Percentiles rank a stretch among this genome's conserved stretches.
These are phyloP conservation scores for Leccinellum albellum DNA, from an alignment of 768 basidiomycete species.

Conservation along the genomic window DNA sequence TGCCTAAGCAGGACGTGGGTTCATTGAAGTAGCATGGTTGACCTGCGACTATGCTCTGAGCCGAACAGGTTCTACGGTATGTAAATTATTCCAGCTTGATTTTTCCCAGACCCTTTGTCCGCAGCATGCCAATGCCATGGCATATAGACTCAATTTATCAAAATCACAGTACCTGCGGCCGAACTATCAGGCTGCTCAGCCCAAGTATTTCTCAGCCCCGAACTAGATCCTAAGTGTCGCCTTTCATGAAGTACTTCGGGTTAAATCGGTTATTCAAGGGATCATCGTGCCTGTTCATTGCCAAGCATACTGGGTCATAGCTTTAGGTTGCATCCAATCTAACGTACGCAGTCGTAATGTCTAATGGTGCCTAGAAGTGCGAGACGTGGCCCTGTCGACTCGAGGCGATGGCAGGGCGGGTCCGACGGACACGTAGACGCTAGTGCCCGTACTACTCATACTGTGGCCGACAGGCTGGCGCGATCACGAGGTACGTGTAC, in stretches of 20 bases:
- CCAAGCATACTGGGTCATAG: background rate
- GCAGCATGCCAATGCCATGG: background rate
- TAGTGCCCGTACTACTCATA: background rate
- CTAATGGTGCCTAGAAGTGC: background rate
- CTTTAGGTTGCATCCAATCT: background rate
- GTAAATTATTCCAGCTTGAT: background rate
- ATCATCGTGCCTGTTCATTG: background rate
- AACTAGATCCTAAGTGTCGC: background rate
- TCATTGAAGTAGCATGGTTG: background rate
- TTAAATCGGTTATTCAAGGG: background rate
- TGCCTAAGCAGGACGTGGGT: background rate
- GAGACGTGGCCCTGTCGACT: background rate
- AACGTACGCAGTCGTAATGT: background rate
- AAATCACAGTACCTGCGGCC: background rate
- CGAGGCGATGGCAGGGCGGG: background rate
- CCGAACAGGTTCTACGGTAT: background rate
- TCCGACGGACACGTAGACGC: background rate
- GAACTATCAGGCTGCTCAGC: background rate
- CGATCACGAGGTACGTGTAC: background rate
- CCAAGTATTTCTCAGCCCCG: background rate
- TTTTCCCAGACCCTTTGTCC: background rate
- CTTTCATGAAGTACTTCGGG: background rate
- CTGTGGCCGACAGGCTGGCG: background rate
- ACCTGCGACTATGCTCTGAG: background rate
- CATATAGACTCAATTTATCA: background rate